A percentile compares a stretch with the other conserved stretches of the same genome.
Conservation (phyloP, 495 filamentous ascomycete genomes). For the Penicillium manginii region DNA sequence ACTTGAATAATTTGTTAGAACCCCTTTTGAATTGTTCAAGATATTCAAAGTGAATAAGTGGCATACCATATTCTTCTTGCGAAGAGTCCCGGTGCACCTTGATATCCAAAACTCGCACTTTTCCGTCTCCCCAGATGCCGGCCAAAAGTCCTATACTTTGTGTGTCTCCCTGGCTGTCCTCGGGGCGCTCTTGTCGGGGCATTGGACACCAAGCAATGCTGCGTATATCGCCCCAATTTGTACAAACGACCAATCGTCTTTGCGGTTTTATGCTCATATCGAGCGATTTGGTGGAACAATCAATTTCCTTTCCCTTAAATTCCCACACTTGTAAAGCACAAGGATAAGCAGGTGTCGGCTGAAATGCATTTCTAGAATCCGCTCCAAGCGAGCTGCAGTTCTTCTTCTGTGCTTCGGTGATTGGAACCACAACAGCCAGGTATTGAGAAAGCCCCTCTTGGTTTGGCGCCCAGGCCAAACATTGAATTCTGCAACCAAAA, state of each 20-base stretch:
- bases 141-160: slow-evolving; percentile 62
- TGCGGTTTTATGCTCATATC: slow-evolving; percentile 44
- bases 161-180: slow-evolving; percentile 35
- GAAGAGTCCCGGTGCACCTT: slow-evolving; percentile 35
- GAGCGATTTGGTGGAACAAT: slow-evolving; percentile 34
- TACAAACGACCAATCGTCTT: slow-evolving; percentile 58
- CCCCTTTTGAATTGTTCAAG: neutral
- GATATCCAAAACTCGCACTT: slow-evolving; percentile 62
- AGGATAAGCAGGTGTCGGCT: slow-evolving; percentile 48
- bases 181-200: slow-evolving; percentile 37
- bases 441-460: slow-evolving; percentile 56
- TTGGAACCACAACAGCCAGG: slow-evolving; percentile 52
- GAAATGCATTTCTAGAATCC: slow-evolving; percentile 48
- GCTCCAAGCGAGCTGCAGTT: slow-evolving; percentile 9
- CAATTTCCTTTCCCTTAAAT: slow-evolving; percentile 45
- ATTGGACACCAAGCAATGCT: slow-evolving; percentile 68
- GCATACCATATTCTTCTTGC: slow-evolving; percentile 45
- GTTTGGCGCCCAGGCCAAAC: slow-evolving; percentile 62
- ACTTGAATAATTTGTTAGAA: slow-evolving; percentile 33
- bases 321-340: slow-evolving; percentile 63
- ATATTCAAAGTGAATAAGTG: neutral
- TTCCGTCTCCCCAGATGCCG: slow-evolving; percentile 64
- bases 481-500: slow-evolving; percentile 54
- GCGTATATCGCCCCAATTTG: slow-evolving; percentile 64
- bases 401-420: slow-evolving; percentile 40